Evolutionary conservation across 2,329 filamentous ascomycete genomes (phyloP).

Genomic region (Penicillium digitatum): DNA sequence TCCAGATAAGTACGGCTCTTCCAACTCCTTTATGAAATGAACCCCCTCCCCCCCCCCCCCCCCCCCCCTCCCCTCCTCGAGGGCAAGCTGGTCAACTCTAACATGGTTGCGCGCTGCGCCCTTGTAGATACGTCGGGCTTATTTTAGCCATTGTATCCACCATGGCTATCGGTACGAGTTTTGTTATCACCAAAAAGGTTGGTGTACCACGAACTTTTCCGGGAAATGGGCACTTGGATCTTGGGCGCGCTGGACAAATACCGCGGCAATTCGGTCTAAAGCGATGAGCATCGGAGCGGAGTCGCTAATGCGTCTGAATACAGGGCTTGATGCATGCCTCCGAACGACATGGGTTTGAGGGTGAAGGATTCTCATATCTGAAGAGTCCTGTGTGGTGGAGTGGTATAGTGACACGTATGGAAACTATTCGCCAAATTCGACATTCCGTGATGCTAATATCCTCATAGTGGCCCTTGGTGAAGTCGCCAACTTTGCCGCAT

Average conservation of each 20-base stretch:
- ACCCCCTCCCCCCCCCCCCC: too few relatives aligned
- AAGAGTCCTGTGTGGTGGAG: conserved; percentile 97
- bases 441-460: conserved; percentile 22
- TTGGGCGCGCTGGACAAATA: not conserved
- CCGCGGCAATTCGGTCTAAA: not conserved
- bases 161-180: conserved; percentile 65
- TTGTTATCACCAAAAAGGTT: conserved; percentile 99
- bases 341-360: conserved; percentile 90
- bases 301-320: conserved; percentile 18
- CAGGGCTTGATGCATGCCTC: conserved; percentile 87
- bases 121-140: conserved; percentile 45
- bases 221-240: not conserved
- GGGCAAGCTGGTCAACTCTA: conserved; percentile 19
- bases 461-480: conserved; percentile 80
- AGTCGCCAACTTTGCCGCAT: conserved; percentile 94
- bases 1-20: conserved; percentile 41
- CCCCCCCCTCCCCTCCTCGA: too few relatives aligned
- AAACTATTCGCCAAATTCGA: conserved; percentile 11
- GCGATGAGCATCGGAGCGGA: not conserved
- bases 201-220: conserved; percentile 23
- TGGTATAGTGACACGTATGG: conserved; percentile 80
- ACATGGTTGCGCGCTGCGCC: conserved; percentile 17
- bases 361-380: conserved; percentile 91
- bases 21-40: not conserved
- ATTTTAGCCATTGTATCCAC: conserved; percentile 47